These are phyloP conservation scores for Wickerhamiella alocasiicola DNA, from an alignment of 805 yeast genomes.

Conservation along the genomic window DNA sequence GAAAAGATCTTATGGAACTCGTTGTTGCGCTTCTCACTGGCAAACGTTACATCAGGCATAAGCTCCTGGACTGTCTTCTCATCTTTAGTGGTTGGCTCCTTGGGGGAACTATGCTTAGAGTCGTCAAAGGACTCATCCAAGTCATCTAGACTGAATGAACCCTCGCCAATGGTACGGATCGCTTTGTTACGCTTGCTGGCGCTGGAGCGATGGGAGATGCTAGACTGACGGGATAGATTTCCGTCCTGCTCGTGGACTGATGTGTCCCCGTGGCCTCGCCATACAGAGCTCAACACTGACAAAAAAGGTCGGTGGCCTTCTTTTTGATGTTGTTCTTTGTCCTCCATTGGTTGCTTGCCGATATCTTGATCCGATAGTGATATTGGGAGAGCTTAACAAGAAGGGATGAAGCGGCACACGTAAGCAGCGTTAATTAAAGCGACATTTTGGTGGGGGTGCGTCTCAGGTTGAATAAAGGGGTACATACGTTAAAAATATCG, in stretches of 20 bases:
- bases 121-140: conserved; percentile 4
- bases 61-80: conserved; percentile 4
- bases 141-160: conserved; percentile 9
- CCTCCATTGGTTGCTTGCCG: not conserved
- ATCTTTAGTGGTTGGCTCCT: not conserved
- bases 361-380: no score
- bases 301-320: conserved; percentile 3
- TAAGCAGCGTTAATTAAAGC: no score
- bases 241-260: not conserved
- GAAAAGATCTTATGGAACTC: conserved; percentile 72
- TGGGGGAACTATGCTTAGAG: not conserved
- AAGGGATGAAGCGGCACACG: no score
- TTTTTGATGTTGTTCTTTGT: not conserved
- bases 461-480: no score
- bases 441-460: no score
- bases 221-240: not conserved
- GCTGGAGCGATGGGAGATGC: not conserved
- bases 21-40: conserved; percentile 48
- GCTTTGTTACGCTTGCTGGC: conserved; percentile 1
- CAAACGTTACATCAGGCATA: conserved; percentile 25
- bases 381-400: no score
- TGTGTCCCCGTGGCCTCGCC: conserved; percentile 3
- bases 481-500: no score
- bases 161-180: conserved; percentile 5
- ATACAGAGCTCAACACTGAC: conserved; percentile 2